These are phyloP conservation scores for Bromus sterilis DNA, from an alignment of 176 grass and related monocot species.

Conservation along the genomic window DNA sequence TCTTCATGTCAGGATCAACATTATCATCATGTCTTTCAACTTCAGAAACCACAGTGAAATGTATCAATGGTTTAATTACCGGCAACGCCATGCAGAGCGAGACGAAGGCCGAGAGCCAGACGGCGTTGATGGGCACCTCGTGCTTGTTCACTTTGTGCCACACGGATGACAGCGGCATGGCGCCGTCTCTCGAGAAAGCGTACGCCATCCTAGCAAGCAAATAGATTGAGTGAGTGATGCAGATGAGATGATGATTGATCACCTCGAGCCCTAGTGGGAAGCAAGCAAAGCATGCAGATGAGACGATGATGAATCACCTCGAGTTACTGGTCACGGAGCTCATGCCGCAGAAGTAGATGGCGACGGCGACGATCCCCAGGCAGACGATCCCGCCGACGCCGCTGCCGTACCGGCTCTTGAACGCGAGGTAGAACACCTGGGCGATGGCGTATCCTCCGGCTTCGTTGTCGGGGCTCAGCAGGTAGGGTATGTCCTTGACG, in stretches of 20 bases:
- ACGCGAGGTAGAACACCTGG: conserved; percentile 71
- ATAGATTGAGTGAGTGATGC: background rate
- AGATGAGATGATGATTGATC: no score
- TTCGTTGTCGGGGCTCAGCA: conserved; percentile 67
- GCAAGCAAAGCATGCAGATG: background rate
- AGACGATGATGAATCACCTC: conserved; percentile 36
- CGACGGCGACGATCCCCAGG: conserved; percentile 50
- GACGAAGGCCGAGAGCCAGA: conserved; percentile 71
- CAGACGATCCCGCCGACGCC: conserved; percentile 68
- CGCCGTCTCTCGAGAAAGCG: conserved; percentile 91
- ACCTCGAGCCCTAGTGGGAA: background rate
- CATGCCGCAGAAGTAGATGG: conserved; percentile 79
- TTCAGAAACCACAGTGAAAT: no score
- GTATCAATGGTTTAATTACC: conserved; percentile 24
- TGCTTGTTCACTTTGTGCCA: conserved; percentile 92
- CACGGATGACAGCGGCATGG: conserved; percentile 71
- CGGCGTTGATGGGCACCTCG: conserved; percentile 80
- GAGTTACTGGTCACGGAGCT: conserved; percentile 84
- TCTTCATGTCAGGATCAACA: no score
- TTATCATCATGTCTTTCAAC: no score
- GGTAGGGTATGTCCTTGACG: conserved; percentile 64
- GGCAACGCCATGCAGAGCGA: conserved; percentile 76
- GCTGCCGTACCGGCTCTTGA: conserved; percentile 67
- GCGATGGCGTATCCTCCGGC: conserved; percentile 81
- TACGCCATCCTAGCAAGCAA: conserved; percentile 71